Conservation (phyloP, 2,329 filamentous ascomycete genomes). For the Colletotrichum spaethianum region DNA sequence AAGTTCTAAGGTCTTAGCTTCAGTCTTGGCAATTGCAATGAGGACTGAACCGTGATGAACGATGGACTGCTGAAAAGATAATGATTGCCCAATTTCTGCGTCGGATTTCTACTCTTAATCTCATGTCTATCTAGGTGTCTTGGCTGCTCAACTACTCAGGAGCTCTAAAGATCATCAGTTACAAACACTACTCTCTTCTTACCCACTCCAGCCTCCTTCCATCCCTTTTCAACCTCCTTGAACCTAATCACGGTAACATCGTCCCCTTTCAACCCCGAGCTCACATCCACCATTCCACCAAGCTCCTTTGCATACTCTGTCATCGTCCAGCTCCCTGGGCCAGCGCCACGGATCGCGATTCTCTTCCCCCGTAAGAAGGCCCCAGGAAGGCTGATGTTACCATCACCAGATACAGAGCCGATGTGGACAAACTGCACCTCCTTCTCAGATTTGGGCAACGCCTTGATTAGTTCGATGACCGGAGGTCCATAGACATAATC, state of each 20-base stretch:
- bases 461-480: conserved; percentile 56
- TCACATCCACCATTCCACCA: conserved; percentile 46
- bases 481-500: conserved; percentile 70
- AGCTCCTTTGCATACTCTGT: conserved; percentile 45
- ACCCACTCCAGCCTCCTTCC: conserved; percentile 39
- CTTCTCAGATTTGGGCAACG: conserved; percentile 54
- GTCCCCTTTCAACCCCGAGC: conserved; percentile 44
- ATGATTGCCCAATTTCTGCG: background rate
- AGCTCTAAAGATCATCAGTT: conserved; percentile 41
- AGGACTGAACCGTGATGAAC: background rate
- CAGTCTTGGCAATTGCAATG: background rate
- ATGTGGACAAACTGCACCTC: conserved; percentile 68
- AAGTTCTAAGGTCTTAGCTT: background rate
- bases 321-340: conserved; percentile 59
- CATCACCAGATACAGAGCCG: conserved; percentile 58
- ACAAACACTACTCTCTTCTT: conserved; percentile 50
- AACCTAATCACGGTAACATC: conserved; percentile 44
- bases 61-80: background rate
- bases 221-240: conserved; percentile 47
- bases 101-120: too few relatives aligned
- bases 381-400: conserved; percentile 56
- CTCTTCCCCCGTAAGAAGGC: conserved; percentile 63
- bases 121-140: too few relatives aligned
- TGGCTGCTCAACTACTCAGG: background rate
- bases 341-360: conserved; percentile 62